A percentile compares a stretch with the other conserved stretches of the same genome.
phyloP scores from a whole-genome alignment of 2,329 filamentous ascomycete genomes.

The Penicillium sp. region DNA sequence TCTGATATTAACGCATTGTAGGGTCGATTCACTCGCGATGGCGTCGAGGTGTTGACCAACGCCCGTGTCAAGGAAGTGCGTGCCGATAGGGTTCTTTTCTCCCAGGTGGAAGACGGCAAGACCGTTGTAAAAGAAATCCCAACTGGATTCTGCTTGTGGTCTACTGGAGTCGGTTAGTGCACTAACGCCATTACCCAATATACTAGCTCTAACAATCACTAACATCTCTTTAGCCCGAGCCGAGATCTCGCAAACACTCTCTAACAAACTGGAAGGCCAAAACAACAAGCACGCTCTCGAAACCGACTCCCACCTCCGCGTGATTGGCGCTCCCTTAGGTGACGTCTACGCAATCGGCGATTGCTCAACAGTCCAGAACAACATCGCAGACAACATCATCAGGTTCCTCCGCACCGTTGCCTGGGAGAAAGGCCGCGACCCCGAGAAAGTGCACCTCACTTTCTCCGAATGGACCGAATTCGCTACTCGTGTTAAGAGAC shows the following conservation, averaged over 20 bases:
- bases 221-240: constrained; percentile 59
- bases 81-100: constrained; percentile 81
- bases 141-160: constrained; percentile 96
- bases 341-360: constrained; percentile 97
- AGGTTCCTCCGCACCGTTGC: constrained; percentile 85
- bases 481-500: constrained; percentile 76
- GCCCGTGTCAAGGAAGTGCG: constrained; percentile 87
- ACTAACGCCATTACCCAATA: neutral
- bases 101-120: constrained; percentile 74
- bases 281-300: constrained; percentile 89
- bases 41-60: constrained; percentile 89
- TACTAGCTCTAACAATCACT: constrained; percentile 2
- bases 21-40: constrained; percentile 82
- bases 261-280: constrained; percentile 73
- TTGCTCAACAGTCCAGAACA: constrained; percentile 96
- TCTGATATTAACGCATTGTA: constrained; percentile 21
- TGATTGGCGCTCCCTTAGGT: constrained; percentile 83
- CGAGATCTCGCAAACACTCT: constrained; percentile 71
- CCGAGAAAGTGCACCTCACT: constrained; percentile 78
- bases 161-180: constrained; percentile 71
- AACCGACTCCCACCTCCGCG: constrained; percentile 86
- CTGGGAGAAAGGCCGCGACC: constrained; percentile 88
- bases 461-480: constrained; percentile 87
- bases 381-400: constrained; percentile 85
- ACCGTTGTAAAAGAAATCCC: constrained; percentile 87